A percentile compares a stretch with the other conserved stretches of the same genome.
These are phyloP conservation scores for Populus davidiana DNA, from an alignment of 345 rosid genomes.

Conservation along the genomic window DNA sequence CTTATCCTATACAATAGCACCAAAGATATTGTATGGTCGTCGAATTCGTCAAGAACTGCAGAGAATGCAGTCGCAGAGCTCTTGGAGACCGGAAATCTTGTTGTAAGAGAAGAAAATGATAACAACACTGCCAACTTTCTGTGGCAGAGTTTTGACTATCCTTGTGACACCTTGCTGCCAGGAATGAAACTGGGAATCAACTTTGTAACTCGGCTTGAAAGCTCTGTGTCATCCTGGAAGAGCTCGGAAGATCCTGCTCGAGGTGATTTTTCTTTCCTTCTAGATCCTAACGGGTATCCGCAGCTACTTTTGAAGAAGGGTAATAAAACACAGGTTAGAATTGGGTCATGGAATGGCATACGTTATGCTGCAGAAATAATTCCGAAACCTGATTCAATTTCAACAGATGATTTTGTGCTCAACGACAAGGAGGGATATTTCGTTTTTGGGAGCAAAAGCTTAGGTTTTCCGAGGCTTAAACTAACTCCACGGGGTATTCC, in stretches of 20 bases:
- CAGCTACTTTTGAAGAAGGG: background rate
- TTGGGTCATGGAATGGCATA: background rate
- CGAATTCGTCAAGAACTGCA: background rate
- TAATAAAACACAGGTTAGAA: background rate
- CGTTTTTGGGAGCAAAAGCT: background rate
- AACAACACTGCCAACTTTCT: background rate
- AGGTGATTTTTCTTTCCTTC: background rate
- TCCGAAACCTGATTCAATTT: background rate
- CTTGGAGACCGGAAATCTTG: background rate
- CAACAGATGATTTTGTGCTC: background rate
- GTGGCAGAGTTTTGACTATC: slow-evolving; percentile 11
- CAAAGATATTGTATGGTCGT: background rate
- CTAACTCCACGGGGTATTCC: background rate
- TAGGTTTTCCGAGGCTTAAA: background rate
- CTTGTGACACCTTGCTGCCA: background rate
- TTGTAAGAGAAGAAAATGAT: background rate
- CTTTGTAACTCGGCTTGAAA: background rate
- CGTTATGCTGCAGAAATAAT: background rate
- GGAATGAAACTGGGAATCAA: slow-evolving; percentile 3
- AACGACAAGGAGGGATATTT: background rate
- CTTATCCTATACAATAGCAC: background rate
- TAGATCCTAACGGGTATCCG: background rate
- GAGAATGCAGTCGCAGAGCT: background rate
- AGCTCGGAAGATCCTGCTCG: background rate
- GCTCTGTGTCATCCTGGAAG: background rate